A percentile compares a stretch with the other conserved stretches of the same genome.
Conservation (phyloP, 192 early-diverging fungal genomes). For the Dissophora globulifera region DNA sequence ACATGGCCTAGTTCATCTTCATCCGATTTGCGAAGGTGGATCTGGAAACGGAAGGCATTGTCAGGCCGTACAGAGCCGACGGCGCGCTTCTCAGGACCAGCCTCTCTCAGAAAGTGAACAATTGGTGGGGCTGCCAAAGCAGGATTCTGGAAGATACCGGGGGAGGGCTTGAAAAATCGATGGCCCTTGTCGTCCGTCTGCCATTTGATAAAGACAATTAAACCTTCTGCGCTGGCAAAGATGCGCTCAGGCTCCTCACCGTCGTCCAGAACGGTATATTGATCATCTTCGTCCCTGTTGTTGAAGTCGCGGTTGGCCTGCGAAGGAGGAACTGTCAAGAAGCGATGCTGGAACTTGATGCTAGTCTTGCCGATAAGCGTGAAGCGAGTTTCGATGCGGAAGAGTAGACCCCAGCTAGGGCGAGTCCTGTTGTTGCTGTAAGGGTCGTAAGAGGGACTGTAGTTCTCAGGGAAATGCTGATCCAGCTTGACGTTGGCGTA, state of each 20-base stretch:
- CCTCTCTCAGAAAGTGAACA: constrained; percentile 15
- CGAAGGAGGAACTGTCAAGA: constrained; percentile 34
- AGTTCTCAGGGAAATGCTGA: constrained; percentile 25
- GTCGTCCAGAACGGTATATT: constrained; percentile 12
- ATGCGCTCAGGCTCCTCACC: constrained; percentile 39
- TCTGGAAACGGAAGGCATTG: constrained; percentile 39
- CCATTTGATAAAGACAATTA: constrained; percentile 40
- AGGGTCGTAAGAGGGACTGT: not conserved
- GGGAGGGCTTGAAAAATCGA: constrained; percentile 33
- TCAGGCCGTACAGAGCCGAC: constrained; percentile 9
- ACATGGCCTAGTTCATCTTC: constrained; percentile 51
- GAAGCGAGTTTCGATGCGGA: constrained; percentile 39
- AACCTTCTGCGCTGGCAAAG: constrained; percentile 46
- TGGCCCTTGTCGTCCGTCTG: constrained; percentile 27
- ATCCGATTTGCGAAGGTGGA: constrained; percentile 49
- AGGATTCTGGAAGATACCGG: constrained; percentile 19
- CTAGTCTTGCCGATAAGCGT: constrained; percentile 28
- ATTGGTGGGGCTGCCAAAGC: constrained; percentile 12
- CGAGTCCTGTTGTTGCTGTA: constrained; percentile 4
- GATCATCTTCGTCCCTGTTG: constrained; percentile 25
- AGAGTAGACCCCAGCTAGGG: constrained; percentile 23
- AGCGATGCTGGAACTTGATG: constrained; percentile 40
- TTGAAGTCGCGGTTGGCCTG: constrained; percentile 45
- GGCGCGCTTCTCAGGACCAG: constrained; percentile 7
- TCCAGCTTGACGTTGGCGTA: constrained; percentile 41